Percentiles rank a stretch among this genome's conserved stretches.
phyloP scores from a whole-genome alignment of 202 grass and related monocot species.

The Eragrostis tef region DNA sequence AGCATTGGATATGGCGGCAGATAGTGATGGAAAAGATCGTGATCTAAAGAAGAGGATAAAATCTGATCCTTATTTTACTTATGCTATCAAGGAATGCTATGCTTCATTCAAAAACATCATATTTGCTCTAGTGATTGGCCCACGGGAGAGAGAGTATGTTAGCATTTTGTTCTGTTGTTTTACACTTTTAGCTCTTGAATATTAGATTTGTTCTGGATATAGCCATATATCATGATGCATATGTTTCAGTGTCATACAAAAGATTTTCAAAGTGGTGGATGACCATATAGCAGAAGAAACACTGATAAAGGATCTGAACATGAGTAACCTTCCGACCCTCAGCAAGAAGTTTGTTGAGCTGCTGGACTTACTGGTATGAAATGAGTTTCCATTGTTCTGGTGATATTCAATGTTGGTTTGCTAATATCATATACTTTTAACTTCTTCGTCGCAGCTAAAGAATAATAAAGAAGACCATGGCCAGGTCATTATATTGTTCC shows the following conservation, averaged over 20 bases:
- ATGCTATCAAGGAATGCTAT: slow-evolving; percentile 89
- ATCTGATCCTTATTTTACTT: slow-evolving; percentile 74
- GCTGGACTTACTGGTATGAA: slow-evolving; percentile 73
- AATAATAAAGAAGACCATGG: slow-evolving; percentile 70
- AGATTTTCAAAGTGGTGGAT: slow-evolving; percentile 71
- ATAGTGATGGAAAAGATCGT: slow-evolving; percentile 79
- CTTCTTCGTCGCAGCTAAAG: slow-evolving; percentile 52
- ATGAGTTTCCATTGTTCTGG: slow-evolving; percentile 27
- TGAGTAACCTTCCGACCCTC: slow-evolving; percentile 74
- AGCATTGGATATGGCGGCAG: slow-evolving; percentile 93
- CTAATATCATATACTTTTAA: slow-evolving; percentile 22
- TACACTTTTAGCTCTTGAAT: slow-evolving; percentile 21
- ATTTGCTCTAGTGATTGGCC: slow-evolving; percentile 63
- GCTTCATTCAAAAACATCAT: slow-evolving; percentile 90
- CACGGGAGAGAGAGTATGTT: slow-evolving; percentile 64
- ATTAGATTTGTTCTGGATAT: slow-evolving; percentile 26
- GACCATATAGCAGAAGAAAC: slow-evolving; percentile 43
- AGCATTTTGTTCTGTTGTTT: slow-evolving; percentile 25
- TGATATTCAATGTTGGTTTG: slow-evolving; percentile 25
- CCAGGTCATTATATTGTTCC: slow-evolving; percentile 82
- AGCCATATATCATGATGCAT: slow-evolving; percentile 4
- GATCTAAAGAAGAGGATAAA: slow-evolving; percentile 84
- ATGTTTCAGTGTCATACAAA: slow-evolving; percentile 67
- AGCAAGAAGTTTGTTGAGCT: slow-evolving; percentile 84
- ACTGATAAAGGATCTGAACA: slow-evolving; percentile 64